phyloP scores from a whole-genome alignment of 306 rosid species.

The Begonia fuchsioides region DNA sequence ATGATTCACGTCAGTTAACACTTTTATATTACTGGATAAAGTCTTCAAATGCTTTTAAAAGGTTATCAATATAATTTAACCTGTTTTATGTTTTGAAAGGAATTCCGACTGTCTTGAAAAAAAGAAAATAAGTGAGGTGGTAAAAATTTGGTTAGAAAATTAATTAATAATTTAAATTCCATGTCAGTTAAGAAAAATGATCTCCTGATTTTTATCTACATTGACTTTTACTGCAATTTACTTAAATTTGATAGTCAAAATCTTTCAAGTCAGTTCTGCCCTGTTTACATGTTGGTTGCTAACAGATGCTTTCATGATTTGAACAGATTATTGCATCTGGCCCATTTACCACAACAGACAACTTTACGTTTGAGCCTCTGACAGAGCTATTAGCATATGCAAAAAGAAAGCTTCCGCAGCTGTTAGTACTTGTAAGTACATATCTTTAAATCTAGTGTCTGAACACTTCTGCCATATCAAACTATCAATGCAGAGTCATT shows the following conservation, averaged over 20 bases:
- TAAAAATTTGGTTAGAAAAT: too few relatives aligned
- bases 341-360: slow-evolving; percentile 82
- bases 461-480: not conserved
- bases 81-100: too few relatives aligned
- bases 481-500: slow-evolving; percentile 3
- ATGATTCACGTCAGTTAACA: not conserved
- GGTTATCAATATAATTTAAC: too few relatives aligned
- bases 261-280: too few relatives aligned
- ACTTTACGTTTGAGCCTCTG: slow-evolving; percentile 78
- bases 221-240: too few relatives aligned
- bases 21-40: not conserved
- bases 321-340: slow-evolving; percentile 88
- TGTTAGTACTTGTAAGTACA: slow-evolving; percentile 58
- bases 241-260: too few relatives aligned
- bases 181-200: too few relatives aligned
- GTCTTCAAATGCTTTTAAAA: too few relatives aligned
- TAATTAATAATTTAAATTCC: too few relatives aligned
- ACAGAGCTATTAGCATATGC: slow-evolving; percentile 70
- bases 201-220: too few relatives aligned
- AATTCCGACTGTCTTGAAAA: too few relatives aligned
- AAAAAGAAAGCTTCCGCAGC: slow-evolving; percentile 62
- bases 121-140: too few relatives aligned
- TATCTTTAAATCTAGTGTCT: slow-evolving; percentile 3
- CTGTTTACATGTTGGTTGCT: not conserved
- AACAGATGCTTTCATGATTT: slow-evolving; percentile 12